Base-by-base conservation (phyloP, 805 yeast genomes). In the Ogataea nakhonphanomensis region DNA sequence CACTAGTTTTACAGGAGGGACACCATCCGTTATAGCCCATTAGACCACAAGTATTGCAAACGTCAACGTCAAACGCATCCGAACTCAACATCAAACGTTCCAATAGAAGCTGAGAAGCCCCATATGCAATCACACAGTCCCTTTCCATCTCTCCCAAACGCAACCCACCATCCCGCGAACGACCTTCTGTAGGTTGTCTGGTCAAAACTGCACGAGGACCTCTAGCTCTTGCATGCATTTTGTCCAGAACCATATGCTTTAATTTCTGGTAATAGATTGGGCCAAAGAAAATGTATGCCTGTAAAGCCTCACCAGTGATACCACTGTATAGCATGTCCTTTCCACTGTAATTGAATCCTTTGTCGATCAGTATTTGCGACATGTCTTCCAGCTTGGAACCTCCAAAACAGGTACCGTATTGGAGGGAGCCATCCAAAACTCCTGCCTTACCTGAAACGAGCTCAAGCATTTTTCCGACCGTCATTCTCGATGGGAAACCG, bases 401-500 rank as follows among this genome's bases (percentile, higher is more conserved):
- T 33, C 99, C 99, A 61, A 93, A 93, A 69, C 98, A 93, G 1
- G 99, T 93, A 56, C 99, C 99, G 55, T 93, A 93, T 62, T 93
- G 95, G 45, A 93, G 69, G 2, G 85, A 59, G 3, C 99, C 99
- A 54, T 87, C 84, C 53, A 93, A 66, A 28, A 93, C 97, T 62
- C 99, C 99, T 0, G 98, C 99, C 60, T 93, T 93, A 53, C 99
- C 99, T 24, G 96, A 84, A 17, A 93, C 84, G 47, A 91, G 73
- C 64, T 93, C 99, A 51, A 93, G 79, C 98, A 93, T 91, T 66
- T 93, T 93, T 44, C 99, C 99, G 13, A 93, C 98, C 28, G 99
- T 93, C 99, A 93, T 93, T 76, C 99, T 95, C 25, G 98, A 91
- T 48, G 99, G 99, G 82, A 91, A 93, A 70, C 97, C 99, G 64